Evolutionary conservation across 495 filamentous ascomycete genomes (phyloP).

Genomic region (Talaromyces wortmannii): DNA sequence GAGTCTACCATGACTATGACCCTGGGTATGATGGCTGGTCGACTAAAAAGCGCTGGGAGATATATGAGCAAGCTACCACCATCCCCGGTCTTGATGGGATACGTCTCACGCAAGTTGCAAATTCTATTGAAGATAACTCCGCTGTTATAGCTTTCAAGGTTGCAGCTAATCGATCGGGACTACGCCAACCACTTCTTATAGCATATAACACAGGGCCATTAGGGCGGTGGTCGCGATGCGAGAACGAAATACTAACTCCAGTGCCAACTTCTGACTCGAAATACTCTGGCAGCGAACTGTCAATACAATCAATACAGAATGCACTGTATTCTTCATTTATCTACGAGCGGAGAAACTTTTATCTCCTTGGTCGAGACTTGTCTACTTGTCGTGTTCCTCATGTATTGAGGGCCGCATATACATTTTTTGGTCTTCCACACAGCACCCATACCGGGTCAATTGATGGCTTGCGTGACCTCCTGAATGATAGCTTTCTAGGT

Average conservation of each 20-base stretch:
- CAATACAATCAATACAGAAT: conserved; percentile 16
- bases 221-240: conserved; percentile 56
- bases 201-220: conserved; percentile 65
- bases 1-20: conserved; percentile 46
- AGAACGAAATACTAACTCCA: conserved; percentile 59
- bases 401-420: conserved; percentile 56
- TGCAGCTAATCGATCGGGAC: conserved; percentile 26
- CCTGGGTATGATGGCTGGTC: conserved; percentile 37
- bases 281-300: conserved; percentile 40
- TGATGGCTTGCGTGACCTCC: not conserved
- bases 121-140: conserved; percentile 30
- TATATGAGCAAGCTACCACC: conserved; percentile 32
- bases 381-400: not conserved
- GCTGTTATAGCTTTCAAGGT: conserved; percentile 22
- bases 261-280: conserved; percentile 27
- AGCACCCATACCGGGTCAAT: not conserved
- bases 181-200: conserved; percentile 44
- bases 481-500: not conserved
- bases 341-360: conserved; percentile 19
- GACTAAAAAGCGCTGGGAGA: conserved; percentile 21
- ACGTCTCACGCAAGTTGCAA: conserved; percentile 34
- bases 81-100: conserved; percentile 43
- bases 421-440: conserved; percentile 56
- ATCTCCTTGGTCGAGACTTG: not conserved
- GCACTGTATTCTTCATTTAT: conserved; percentile 38